A percentile compares a stretch with the other conserved stretches of the same genome.
Conservation (phyloP, 805 yeast genomes). For the Starmerella potacharoeniae region DNA sequence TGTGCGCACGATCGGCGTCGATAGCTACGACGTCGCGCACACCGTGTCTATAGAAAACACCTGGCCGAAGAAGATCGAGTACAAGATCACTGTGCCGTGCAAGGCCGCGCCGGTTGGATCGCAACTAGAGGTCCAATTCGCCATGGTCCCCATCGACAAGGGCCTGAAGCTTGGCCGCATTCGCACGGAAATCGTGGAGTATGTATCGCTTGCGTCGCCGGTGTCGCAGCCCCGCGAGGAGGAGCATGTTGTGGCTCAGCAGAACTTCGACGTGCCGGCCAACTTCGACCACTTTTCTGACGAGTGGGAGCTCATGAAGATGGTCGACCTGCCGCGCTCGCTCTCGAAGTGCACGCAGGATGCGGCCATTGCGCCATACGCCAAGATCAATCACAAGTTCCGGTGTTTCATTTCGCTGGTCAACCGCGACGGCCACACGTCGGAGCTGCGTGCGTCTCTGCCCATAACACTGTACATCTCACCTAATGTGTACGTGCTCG, state of each 20-base stretch:
- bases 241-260: constrained; percentile 52
- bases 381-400: constrained; percentile 80
- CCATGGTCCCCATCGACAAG: constrained; percentile 67
- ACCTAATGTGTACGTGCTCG: constrained; percentile 63
- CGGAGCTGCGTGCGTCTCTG: constrained; percentile 81
- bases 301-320: constrained; percentile 61
- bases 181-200: constrained; percentile 56
- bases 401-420: constrained; percentile 66
- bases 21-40: constrained; percentile 76
- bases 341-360: constrained; percentile 77
- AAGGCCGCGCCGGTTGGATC: constrained; percentile 89
- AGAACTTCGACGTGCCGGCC: constrained; percentile 34
- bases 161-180: constrained; percentile 71
- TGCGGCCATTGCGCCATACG: constrained; percentile 53
- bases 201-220: constrained; percentile 39
- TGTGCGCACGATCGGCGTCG: constrained; percentile 77
- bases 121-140: constrained; percentile 52
- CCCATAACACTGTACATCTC: constrained; percentile 68
- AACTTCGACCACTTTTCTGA: constrained; percentile 32
- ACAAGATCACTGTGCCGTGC: constrained; percentile 72
- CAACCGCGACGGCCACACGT: constrained; percentile 86
- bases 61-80: constrained; percentile 92
- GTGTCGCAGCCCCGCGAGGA: constrained; percentile 51
- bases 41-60: constrained; percentile 89
- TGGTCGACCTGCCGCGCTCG: constrained; percentile 57